Conservation (phyloP, 305 asterid species). For the Fraxinus latifolia region DNA sequence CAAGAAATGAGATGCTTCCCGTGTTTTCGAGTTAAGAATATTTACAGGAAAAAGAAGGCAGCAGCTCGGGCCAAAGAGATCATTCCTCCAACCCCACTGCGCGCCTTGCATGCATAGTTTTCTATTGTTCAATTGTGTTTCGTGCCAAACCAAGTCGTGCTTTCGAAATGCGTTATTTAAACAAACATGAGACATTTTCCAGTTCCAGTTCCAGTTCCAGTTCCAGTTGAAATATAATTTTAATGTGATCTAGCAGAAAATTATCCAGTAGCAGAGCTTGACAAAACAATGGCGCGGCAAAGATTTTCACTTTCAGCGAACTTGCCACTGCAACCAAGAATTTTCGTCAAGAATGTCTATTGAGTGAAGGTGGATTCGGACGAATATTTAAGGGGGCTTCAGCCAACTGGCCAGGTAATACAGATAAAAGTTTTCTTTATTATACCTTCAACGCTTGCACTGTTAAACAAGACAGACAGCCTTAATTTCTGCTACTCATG, state of each 20-base stretch:
- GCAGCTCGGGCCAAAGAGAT: conserved; percentile 44
- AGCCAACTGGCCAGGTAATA: conserved; percentile 38
- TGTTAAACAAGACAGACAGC: no score
- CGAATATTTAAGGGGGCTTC: conserved; percentile 31
- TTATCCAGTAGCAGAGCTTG: conserved; percentile 20
- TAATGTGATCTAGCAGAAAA: conserved; percentile 26
- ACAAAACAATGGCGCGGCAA: conserved; percentile 28
- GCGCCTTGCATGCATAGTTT: neutral
- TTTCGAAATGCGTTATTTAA: no score
- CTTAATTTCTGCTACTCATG: neutral
- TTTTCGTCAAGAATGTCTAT: conserved; percentile 70
- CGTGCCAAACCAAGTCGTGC: no score
- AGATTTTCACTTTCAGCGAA: conserved; percentile 78
- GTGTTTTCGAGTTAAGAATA: conserved; percentile 52
- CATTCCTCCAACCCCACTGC: conserved; percentile 29
- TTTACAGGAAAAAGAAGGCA: conserved; percentile 23
- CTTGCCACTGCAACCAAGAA: conserved; percentile 85
- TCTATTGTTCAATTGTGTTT: no score
- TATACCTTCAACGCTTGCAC: no score
- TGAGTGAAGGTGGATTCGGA: conserved; percentile 49
- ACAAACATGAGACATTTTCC: no score
- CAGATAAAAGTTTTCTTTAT: no score
- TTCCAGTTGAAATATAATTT: no score
- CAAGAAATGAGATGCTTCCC: conserved; percentile 84
- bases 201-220: no score